Conservation (phyloP, 305 asterid species). For the Stenogyne calaminthoides region DNA sequence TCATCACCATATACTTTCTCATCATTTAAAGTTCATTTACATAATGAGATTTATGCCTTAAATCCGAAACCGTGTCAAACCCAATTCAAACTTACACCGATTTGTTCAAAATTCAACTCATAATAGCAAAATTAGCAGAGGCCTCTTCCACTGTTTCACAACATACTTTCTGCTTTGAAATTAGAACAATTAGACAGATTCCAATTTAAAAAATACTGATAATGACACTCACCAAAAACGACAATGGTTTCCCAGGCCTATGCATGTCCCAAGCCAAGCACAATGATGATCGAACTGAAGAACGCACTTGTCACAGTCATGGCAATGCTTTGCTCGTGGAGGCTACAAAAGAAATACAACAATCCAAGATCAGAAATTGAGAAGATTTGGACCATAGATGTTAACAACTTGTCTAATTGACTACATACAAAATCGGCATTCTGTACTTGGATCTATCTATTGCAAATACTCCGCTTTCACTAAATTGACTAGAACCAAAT, state of each 20-base stretch:
- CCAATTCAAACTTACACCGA: background rate
- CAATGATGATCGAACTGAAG: constrained; percentile 99
- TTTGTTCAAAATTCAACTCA: background rate
- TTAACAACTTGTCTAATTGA: background rate
- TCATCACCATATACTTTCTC: background rate
- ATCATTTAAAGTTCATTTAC: background rate
- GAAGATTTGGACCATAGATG: constrained; percentile 9
- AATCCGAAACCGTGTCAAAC: background rate
- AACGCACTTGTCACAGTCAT: constrained; percentile 94
- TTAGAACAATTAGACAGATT: background rate
- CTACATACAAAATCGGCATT: background rate
- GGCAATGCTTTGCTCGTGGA: constrained; percentile 95
- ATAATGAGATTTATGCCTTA: background rate
- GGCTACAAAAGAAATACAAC: constrained; percentile 62
- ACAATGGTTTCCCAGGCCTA: constrained; percentile 91
- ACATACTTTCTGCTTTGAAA: background rate
- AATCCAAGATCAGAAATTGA: constrained; percentile 26
- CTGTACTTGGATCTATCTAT: background rate
- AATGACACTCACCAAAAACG: constrained; percentile 73
- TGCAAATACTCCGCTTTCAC: background rate
- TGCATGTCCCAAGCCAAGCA: constrained; percentile 96
- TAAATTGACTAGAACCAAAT: constrained; percentile 14
- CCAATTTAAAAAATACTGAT: background rate
- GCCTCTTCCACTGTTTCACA: background rate
- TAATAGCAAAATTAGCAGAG: background rate